Base-by-base conservation (phyloP, 805 yeast species). In the Maudiozyma barnettii region DNA sequence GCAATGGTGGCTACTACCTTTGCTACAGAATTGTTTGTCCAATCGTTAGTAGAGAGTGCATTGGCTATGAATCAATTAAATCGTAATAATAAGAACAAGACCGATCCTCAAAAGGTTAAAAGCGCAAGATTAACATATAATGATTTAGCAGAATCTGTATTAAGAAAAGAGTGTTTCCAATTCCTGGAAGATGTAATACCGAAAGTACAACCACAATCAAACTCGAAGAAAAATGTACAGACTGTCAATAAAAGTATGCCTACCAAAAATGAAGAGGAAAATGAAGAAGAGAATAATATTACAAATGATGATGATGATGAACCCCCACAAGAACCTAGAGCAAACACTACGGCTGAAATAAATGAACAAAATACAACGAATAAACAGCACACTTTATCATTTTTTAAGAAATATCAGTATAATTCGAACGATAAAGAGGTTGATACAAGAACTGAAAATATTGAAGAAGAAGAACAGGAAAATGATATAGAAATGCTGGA, bases 1-100 rank as follows among this genome's bases (percentile, higher is more conserved):
- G 66, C 65, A 7, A 54, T 53, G 18, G 52, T 60, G 14, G 63
- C 63, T 5, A 52, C 57, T 5, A 57, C 64, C 1, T 55, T 60
- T 45, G 60, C 65, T 5, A 60, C 64, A 1, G 65, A 62, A 33
- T 44, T 59, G 14, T 60, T 62, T 42, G 50, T 62, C 1, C 61
- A 60, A 29, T 51, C 54, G 1, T 43, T 62, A 8, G 54, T 58
- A 2, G 65, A 60, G 44, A 59, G 58, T 21, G 56, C 61, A 2
- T 26, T 58, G 6, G 45, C 56, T 1, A 30, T 57, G 42, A 49
- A 54, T 12, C 63, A 60, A 29, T 41, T 54, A 26, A 46, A 42
- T 35, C 37, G 39, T 7, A 23, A 31, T 5, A 39, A 38, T 16
- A 45, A 44, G 19, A 30, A n/a, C 13, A 43, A 39, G 6, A 4